Evolutionary conservation across 495 filamentous ascomycete species (phyloP).

Genomic region (Neurospora intermedia): DNA sequence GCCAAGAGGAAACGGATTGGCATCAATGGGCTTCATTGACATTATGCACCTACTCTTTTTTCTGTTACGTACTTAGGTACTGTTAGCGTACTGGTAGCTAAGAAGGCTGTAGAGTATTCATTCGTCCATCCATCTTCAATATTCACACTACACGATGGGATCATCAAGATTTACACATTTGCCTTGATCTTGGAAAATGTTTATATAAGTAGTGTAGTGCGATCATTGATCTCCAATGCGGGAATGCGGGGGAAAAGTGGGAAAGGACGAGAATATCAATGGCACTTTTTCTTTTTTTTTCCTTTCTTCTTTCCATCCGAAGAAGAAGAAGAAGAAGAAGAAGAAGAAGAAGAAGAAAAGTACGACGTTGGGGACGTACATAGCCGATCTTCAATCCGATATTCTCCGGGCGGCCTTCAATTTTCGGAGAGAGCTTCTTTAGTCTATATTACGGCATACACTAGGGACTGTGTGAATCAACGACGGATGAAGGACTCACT

Average conservation of each 20-base stretch:
- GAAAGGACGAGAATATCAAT: not conserved
- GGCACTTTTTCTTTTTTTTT: no score
- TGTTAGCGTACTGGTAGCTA: no score
- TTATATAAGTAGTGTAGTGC: not conserved
- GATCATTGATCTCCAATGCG: not conserved
- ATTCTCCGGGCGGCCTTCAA: not conserved
- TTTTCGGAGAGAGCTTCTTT: no score
- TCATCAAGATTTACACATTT: not conserved
- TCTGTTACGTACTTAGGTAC: not conserved
- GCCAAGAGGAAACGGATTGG: not conserved
- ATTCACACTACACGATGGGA: not conserved
- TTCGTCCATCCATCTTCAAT: not conserved
- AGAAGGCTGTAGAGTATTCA: not conserved
- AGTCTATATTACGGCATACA: no score
- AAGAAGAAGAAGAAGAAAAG: not conserved
- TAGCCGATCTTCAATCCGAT: not conserved
- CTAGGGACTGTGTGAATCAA: no score
- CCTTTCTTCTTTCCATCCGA: not conserved
- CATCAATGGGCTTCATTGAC: not conserved
- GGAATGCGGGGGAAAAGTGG: not conserved
- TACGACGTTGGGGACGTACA: not conserved
- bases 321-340: no score
- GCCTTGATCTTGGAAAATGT: no score
- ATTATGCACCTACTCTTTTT: not conserved
- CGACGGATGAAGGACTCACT: no score